These are phyloP conservation scores for Ogataea nonfermentans DNA, from an alignment of 805 yeast genomes.

Conservation along the genomic window DNA sequence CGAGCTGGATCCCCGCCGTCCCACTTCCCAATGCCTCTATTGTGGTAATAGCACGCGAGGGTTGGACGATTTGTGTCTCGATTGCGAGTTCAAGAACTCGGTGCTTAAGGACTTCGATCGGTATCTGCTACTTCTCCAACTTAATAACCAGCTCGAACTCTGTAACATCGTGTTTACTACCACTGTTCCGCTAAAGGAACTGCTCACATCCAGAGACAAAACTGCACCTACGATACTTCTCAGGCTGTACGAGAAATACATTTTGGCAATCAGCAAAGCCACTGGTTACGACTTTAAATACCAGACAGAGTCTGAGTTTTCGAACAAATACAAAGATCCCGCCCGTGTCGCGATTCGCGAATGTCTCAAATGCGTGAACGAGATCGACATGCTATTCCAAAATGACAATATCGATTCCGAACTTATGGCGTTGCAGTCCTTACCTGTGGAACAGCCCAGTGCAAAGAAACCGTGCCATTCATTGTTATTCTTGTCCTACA, in stretches of 20 bases:
- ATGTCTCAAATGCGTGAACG: slow-evolving; percentile 22
- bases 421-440: slow-evolving; percentile 25
- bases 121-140: slow-evolving; percentile 26
- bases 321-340: slow-evolving; percentile 11
- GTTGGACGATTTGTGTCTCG: slow-evolving; percentile 23
- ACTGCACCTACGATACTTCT: slow-evolving; percentile 24
- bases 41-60: slow-evolving; percentile 9
- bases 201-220: slow-evolving; percentile 20
- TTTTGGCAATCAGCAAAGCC: slow-evolving; percentile 29
- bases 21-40: slow-evolving; percentile 14
- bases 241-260: slow-evolving; percentile 29
- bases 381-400: slow-evolving; percentile 18
- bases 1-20: slow-evolving; percentile 5
- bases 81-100: slow-evolving; percentile 26
- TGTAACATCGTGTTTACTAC: slow-evolving; percentile 26
- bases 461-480: slow-evolving; percentile 25
- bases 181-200: slow-evolving; percentile 19
- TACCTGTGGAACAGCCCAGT: slow-evolving; percentile 11
- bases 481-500: slow-evolving; percentile 28
- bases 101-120: slow-evolving; percentile 26
- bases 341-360: slow-evolving; percentile 21
- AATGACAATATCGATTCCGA: slow-evolving; percentile 25
- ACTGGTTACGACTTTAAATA: slow-evolving; percentile 32
- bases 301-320: slow-evolving; percentile 19
- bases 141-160: slow-evolving; percentile 26